A percentile compares a stretch with the other conserved stretches of the same genome.
phyloP scores from a whole-genome alignment of 2,329 filamentous ascomycete species.

The Raffaelea arxii region DNA sequence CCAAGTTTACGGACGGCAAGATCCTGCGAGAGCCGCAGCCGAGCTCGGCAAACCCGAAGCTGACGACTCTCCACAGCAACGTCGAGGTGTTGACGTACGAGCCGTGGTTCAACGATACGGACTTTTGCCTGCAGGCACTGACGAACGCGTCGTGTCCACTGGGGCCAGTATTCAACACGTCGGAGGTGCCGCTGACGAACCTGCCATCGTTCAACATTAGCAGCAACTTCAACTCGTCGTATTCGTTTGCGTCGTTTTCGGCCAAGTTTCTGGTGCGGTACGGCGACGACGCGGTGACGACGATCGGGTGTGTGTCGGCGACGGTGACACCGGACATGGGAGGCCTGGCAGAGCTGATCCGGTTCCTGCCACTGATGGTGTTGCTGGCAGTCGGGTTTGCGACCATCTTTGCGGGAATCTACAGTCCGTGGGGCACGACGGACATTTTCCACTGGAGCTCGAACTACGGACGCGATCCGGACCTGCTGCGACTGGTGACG shows the following conservation, averaged over 20 bases:
- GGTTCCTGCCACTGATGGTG: conserved; percentile 68
- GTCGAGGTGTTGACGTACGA: conserved; percentile 71
- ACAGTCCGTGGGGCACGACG: conserved; percentile 85
- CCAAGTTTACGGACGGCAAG: conserved; percentile 58
- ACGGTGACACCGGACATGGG: conserved; percentile 78
- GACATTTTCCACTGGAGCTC: conserved; percentile 95
- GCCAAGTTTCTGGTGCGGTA: conserved; percentile 66
- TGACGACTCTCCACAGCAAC: conserved; percentile 63
- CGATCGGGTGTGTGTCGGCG: conserved; percentile 73
- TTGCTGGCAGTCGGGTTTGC: conserved; percentile 72
- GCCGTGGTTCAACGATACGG: conserved; percentile 44
- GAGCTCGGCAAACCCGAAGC: conserved; percentile 36
- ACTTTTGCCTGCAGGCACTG: conserved; percentile 58
- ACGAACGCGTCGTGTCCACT: conserved; percentile 64
- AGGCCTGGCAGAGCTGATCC: conserved; percentile 55
- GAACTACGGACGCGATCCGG: conserved; percentile 90
- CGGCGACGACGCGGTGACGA: conserved; percentile 53
- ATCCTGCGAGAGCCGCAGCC: conserved; percentile 55
- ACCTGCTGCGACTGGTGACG: conserved; percentile 83
- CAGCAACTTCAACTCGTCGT: conserved; percentile 70
- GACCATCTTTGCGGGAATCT: conserved; percentile 75
- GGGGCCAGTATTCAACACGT: conserved; percentile 54
- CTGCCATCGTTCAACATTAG: conserved; percentile 66
- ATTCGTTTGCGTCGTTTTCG: conserved; percentile 75
- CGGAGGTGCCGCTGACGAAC: conserved; percentile 22